phyloP scores from a whole-genome alignment of 768 basidiomycete genomes.

The Glaciozyma martinii region DNA sequence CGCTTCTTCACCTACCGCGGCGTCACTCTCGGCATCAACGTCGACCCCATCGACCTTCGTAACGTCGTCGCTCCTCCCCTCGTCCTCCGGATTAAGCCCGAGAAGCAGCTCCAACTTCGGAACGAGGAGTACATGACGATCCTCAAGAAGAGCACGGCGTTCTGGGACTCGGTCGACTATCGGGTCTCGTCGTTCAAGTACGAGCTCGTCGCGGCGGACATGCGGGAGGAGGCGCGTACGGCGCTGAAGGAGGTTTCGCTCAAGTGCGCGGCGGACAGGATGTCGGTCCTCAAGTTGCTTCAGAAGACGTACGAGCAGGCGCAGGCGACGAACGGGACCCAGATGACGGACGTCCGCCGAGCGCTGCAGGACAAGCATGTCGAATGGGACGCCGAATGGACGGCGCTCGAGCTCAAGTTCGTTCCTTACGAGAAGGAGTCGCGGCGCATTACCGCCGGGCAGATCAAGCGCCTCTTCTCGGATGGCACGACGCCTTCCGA shows the following conservation, averaged over 20 bases:
- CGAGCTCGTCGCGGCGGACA: constrained; percentile 39
- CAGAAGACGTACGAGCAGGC: constrained; percentile 66
- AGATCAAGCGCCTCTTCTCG: constrained; percentile 41
- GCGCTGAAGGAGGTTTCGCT: constrained; percentile 57
- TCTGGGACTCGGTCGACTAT: constrained; percentile 44
- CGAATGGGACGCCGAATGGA: constrained; percentile 92
- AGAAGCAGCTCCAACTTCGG: constrained; percentile 78
- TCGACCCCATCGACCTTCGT: constrained; percentile 69
- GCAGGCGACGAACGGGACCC: constrained; percentile 20
- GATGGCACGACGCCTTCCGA: constrained; percentile 13
- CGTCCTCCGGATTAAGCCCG: constrained; percentile 72
- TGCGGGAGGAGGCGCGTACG: constrained; percentile 50
- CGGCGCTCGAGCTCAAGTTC: constrained; percentile 52
- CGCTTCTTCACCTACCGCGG: constrained; percentile 67
- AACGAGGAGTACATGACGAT: constrained; percentile 79
- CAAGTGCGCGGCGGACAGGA: constrained; percentile 57
- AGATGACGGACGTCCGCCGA: constrained; percentile 64
- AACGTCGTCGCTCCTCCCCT: constrained; percentile 86
- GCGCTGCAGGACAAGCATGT: constrained; percentile 87
- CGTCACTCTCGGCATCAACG: constrained; percentile 58
- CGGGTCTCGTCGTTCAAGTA: constrained; percentile 35
- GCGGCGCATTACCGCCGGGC: constrained; percentile 41
- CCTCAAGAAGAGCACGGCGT: constrained; percentile 55
- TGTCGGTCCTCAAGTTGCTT: constrained; percentile 62
- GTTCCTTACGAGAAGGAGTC: constrained; percentile 49